A percentile compares a stretch with the other conserved stretches of the same genome.
phyloP scores from a whole-genome alignment of 1,284 basidiomycete genomes.

The Austroboletus novae-zelandiae region DNA sequence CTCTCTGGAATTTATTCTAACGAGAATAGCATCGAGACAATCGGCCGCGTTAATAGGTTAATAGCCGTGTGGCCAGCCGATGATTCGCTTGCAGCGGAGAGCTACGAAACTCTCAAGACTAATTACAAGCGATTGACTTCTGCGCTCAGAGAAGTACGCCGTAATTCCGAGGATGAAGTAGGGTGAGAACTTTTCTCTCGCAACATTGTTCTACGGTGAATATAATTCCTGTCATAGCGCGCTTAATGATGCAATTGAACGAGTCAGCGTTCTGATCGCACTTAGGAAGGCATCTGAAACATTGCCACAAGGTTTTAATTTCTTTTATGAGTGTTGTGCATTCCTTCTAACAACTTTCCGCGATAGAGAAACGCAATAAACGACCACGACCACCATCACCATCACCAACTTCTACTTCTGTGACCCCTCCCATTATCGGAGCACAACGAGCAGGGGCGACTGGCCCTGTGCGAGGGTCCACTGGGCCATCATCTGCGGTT shows the following conservation, averaged over 20 bases:
- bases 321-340: constrained; percentile 1
- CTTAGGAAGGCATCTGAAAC: constrained; percentile 67
- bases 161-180: constrained; percentile 57
- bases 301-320: constrained; percentile 48
- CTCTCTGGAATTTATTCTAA: constrained; percentile 55
- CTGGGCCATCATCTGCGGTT: constrained; percentile 50
- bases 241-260: constrained; percentile 69
- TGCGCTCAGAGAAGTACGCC: constrained; percentile 61
- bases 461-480: constrained; percentile 45
- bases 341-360: constrained; percentile 1
- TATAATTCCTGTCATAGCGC: constrained; percentile 44
- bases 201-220: constrained; percentile 9
- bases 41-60: constrained; percentile 67
- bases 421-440: constrained; percentile 35
- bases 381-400: constrained; percentile 71
- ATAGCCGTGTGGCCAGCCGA: constrained; percentile 69
- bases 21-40: constrained; percentile 51
- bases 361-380: constrained; percentile 68
- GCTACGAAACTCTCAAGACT: constrained; percentile 59
- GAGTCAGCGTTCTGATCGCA: constrained; percentile 63
- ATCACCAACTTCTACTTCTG: constrained; percentile 43
- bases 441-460: constrained; percentile 49
- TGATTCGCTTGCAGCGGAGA: constrained; percentile 64
- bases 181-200: constrained; percentile 44
- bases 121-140: constrained; percentile 60